Evolutionary conservation across 495 filamentous ascomycete species (phyloP).

Genomic region (Saxophila tyrrhenica): DNA sequence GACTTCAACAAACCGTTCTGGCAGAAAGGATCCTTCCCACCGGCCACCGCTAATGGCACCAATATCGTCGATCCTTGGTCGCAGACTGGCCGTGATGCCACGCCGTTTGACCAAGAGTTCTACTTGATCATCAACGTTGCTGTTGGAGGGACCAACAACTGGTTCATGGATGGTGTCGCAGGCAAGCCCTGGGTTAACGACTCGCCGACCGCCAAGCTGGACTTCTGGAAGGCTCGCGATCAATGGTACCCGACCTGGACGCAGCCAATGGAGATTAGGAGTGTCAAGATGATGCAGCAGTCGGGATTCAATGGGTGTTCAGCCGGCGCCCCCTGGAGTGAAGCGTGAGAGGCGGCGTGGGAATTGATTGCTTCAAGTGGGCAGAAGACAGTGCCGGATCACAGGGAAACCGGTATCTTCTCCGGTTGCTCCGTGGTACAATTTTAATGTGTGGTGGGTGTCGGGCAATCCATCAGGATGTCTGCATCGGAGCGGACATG

Average conservation of each 20-base stretch:
- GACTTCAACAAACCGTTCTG: slow-evolving; percentile 65
- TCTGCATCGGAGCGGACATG: no score
- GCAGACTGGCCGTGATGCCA: slow-evolving; percentile 46
- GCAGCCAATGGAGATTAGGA: slow-evolving; percentile 51
- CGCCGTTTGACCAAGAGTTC: slow-evolving; percentile 73
- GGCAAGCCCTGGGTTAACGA: slow-evolving; percentile 74
- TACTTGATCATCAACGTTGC: slow-evolving; percentile 74
- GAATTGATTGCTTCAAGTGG: no score
- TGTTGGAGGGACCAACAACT: slow-evolving; percentile 74
- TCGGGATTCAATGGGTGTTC: slow-evolving; percentile 32
- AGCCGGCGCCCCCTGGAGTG: no score
- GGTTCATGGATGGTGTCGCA: slow-evolving; percentile 59
- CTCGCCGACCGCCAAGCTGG: slow-evolving; percentile 50
- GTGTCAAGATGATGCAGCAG: slow-evolving; percentile 76
- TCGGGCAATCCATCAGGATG: no score
- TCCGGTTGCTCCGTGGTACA: no score
- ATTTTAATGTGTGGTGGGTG: no score
- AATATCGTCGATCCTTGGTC: slow-evolving; percentile 56
- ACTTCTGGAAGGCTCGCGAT: slow-evolving; percentile 60
- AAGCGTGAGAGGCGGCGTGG: no score
- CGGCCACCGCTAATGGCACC: slow-evolving; percentile 55
- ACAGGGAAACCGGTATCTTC: no score
- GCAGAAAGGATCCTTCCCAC: slow-evolving; percentile 60
- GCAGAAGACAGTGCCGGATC: no score
- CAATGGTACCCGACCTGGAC: slow-evolving; percentile 71